Conservation (phyloP, 1,284 basidiomycete genomes). For the Wolfiporia cocos region DNA sequence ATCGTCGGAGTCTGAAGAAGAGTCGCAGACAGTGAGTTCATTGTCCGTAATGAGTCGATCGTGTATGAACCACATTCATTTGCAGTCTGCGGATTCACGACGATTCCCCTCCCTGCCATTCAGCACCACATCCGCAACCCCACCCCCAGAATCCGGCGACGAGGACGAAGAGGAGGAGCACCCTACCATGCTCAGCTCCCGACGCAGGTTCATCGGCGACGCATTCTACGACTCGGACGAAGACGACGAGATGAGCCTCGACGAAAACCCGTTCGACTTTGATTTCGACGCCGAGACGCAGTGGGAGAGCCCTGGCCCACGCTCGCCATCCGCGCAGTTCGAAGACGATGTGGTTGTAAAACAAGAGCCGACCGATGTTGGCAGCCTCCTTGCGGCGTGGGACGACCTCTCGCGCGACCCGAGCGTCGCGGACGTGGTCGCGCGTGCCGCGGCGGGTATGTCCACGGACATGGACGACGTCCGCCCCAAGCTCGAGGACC, state of each 20-base stretch:
- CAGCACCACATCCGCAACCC: constrained; percentile 52
- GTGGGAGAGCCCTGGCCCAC: constrained; percentile 53
- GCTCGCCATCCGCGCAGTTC: constrained; percentile 44
- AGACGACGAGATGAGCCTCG: constrained; percentile 24
- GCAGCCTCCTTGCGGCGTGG: constrained; percentile 59
- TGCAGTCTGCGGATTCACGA: constrained; percentile 23
- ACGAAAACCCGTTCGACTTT: constrained; percentile 24
- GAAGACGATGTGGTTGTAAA: constrained; percentile 40
- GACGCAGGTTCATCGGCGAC: constrained; percentile 22
- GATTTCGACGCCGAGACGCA: constrained; percentile 43
- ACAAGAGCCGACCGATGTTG: constrained; percentile 52
- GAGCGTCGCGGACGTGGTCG: constrained; percentile 34
- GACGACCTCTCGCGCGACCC: constrained; percentile 38
- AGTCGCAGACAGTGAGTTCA: not conserved
- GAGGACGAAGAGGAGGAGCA: constrained; percentile 33
- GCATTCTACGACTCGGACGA: constrained; percentile 10
- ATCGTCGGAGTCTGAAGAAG: constrained; percentile 7
- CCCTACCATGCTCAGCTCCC: constrained; percentile 37
- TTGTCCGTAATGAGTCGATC: not conserved
- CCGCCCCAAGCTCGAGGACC: constrained; percentile 37
- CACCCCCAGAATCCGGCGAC: constrained; percentile 60
- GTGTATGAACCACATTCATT: not conserved
- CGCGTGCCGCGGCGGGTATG: constrained; percentile 30
- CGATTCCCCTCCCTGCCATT: constrained; percentile 50
- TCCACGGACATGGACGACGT: constrained; percentile 11